phyloP scores from a whole-genome alignment of 805 yeast genomes.

The Ogataea glucozyma region DNA sequence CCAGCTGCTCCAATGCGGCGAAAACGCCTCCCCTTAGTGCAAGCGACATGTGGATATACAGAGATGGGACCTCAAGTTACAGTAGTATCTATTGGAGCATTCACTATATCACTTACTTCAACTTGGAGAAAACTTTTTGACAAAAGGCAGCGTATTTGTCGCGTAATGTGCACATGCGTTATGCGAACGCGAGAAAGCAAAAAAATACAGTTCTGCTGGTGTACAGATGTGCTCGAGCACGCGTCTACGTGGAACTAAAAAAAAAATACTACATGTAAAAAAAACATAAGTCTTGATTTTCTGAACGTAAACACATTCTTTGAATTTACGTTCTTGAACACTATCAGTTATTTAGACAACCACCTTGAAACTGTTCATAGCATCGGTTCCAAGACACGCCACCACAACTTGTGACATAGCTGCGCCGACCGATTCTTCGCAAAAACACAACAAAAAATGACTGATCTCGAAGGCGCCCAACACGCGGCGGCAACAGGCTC shows the following conservation, averaged over 20 bases:
- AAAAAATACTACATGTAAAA: no score
- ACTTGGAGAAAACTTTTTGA: conserved; percentile 6
- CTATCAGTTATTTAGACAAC: no score
- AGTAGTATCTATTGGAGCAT: not conserved
- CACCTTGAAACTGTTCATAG: no score
- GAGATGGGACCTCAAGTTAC: not conserved
- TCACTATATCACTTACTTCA: not conserved
- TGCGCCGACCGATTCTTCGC: not conserved
- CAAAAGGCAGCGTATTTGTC: not conserved
- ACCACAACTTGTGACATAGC: no score
- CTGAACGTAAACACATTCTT: no score
- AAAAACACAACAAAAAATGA: conserved; percentile 1
- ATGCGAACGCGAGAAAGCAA: no score
- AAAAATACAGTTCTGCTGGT: not conserved
- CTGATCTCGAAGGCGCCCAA: conserved; percentile 15
- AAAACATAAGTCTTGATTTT: conserved; percentile 1
- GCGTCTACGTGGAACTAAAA: conserved; percentile 6
- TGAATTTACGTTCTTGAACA: no score
- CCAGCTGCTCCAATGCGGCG: conserved; percentile 8
- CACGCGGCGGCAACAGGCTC: conserved; percentile 7
- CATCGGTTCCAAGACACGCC: no score
- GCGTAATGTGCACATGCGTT: not conserved
- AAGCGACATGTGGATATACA: conserved; percentile 7
- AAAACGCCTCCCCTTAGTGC: conserved; percentile 8
- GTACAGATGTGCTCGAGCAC: conserved; percentile 1